Evolutionary conservation across 1,139 yeast species (phyloP).

Genomic region (Saccharomycopsis phalli): DNA sequence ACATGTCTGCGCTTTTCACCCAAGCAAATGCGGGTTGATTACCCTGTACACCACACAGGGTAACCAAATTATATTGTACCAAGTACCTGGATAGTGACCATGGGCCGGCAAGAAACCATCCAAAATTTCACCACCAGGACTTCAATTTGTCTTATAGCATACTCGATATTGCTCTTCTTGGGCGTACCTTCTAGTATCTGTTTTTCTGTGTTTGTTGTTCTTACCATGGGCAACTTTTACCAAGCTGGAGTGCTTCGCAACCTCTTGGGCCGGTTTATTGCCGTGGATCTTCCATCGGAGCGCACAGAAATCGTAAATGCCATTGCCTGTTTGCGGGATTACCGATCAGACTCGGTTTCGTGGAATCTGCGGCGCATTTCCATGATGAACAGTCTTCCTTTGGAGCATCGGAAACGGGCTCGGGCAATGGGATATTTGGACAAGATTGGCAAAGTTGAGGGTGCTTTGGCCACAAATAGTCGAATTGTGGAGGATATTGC

Average conservation of each 20-base stretch:
- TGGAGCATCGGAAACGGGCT: slow-evolving; percentile 48
- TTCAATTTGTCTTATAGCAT: slow-evolving; percentile 22
- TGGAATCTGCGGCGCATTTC: slow-evolving; percentile 40
- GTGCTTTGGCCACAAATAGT: slow-evolving; percentile 38
- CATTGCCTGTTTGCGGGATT: slow-evolving; percentile 40
- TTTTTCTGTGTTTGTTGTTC: slow-evolving; percentile 23
- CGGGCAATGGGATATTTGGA: slow-evolving; percentile 46
- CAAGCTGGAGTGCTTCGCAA: slow-evolving; percentile 23
- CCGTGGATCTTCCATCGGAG: slow-evolving; percentile 22
- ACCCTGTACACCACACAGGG: too few species aligned
- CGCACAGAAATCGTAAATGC: slow-evolving; percentile 41
- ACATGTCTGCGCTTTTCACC: too few species aligned
- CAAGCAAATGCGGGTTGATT: too few species aligned
- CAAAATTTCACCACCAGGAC: slow-evolving; percentile 18
- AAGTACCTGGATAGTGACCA: too few species aligned
- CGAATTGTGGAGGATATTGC: slow-evolving; percentile 38
- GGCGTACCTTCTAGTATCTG: slow-evolving; percentile 25
- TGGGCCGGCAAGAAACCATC: too few species aligned
- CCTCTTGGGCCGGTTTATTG: slow-evolving; percentile 21
- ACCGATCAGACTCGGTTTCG: slow-evolving; percentile 33
- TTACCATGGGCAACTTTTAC: slow-evolving; percentile 27
- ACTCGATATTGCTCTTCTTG: slow-evolving; percentile 18
- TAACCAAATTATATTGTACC: too few species aligned
- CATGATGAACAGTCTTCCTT: slow-evolving; percentile 40
- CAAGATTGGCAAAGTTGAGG: slow-evolving; percentile 42